Conservation (phyloP, 805 yeast genomes). For the Cyberlindnera xylosilytica region DNA sequence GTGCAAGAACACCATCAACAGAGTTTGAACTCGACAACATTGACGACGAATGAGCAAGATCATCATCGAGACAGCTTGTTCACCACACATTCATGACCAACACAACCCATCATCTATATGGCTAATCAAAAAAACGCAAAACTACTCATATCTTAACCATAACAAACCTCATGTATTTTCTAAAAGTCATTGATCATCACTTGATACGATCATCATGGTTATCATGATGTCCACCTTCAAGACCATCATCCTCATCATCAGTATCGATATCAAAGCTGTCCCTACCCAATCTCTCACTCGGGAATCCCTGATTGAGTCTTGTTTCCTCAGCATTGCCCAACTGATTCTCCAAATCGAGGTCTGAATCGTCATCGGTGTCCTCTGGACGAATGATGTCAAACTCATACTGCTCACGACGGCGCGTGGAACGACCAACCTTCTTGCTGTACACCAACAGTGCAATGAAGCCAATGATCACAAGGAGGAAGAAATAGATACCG, state of each 20-base stretch:
- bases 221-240: not conserved
- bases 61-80: too few species aligned
- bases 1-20: slow-evolving; percentile 12
- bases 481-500: slow-evolving; percentile 58
- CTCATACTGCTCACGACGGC: slow-evolving; percentile 36
- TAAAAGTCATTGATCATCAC: slow-evolving; percentile 1
- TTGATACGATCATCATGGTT: not conserved
- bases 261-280: slow-evolving; percentile 25
- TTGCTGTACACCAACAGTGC: slow-evolving; percentile 41
- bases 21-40: slow-evolving; percentile 25
- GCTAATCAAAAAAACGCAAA: too few species aligned
- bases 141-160: too few species aligned
- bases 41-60: slow-evolving; percentile 2
- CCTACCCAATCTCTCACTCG: slow-evolving; percentile 8
- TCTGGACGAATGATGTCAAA: slow-evolving; percentile 37
- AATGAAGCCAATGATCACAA: slow-evolving; percentile 58
- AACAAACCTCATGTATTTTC: not conserved
- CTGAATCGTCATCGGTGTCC: slow-evolving; percentile 64
- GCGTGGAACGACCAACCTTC: slow-evolving; percentile 38
- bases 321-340: slow-evolving; percentile 31
- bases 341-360: slow-evolving; percentile 74
- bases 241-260: slow-evolving; percentile 21
- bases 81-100: too few species aligned
- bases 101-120: too few species aligned
- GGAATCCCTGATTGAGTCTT: slow-evolving; percentile 8